These are phyloP conservation scores for Rubia tinctorum DNA, from an alignment of 305 asterid genomes.

Conservation along the genomic window DNA sequence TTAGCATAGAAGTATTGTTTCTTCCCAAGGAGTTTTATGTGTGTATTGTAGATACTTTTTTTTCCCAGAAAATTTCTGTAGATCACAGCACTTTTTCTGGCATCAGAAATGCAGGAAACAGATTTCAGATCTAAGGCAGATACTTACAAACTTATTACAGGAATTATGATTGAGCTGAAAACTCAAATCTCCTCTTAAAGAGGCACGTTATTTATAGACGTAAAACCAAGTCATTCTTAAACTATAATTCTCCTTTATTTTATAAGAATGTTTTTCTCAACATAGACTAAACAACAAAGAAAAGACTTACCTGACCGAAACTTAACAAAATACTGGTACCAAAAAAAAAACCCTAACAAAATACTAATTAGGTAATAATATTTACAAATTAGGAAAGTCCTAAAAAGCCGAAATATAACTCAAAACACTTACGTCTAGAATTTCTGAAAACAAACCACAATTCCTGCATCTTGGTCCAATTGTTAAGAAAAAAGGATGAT, in stretches of 20 bases:
- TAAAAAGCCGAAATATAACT: neutral
- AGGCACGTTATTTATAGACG: neutral
- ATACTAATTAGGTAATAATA: neutral
- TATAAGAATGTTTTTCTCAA: neutral
- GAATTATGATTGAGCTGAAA: neutral
- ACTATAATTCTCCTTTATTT: neutral
- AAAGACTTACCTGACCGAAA: neutral
- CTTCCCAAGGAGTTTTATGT: neutral
- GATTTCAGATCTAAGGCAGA: neutral
- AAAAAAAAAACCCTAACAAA: neutral
- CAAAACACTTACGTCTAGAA: neutral
- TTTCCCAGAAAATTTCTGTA: neutral
- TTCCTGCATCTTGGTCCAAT: neutral
- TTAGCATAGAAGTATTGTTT: slow-evolving; percentile 5
- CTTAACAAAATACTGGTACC: neutral
- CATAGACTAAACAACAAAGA: neutral
- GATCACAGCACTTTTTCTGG: neutral
- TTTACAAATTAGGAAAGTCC: neutral
- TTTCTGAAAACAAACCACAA: neutral
- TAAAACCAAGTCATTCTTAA: neutral
- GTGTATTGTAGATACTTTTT: neutral
- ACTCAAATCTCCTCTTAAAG: neutral
- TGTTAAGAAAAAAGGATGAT: neutral
- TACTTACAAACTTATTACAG: neutral
- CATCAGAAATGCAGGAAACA: neutral